These are phyloP conservation scores for Lactifluus piperatus DNA, from an alignment of 768 basidiomycete genomes.

Conservation along the genomic window DNA sequence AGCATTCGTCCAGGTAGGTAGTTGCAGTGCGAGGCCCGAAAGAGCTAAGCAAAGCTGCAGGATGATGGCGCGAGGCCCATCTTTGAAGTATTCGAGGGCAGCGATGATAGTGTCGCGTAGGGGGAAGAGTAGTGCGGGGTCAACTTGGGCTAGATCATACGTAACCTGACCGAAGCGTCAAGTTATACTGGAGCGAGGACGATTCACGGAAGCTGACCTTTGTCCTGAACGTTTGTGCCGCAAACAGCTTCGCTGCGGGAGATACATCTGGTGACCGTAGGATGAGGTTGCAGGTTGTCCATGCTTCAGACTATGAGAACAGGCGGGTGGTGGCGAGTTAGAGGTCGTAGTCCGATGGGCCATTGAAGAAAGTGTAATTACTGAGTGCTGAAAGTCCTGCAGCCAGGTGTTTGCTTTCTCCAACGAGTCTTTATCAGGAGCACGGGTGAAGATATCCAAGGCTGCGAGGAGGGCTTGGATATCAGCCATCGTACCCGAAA, in stretches of 20 bases:
- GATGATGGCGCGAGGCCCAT: constrained; percentile 76
- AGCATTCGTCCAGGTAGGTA: constrained; percentile 76
- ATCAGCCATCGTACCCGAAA: constrained; percentile 44
- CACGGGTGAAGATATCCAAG: constrained; percentile 68
- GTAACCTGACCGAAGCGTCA: constrained; percentile 57
- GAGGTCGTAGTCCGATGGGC: constrained; percentile 46
- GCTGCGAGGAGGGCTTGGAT: constrained; percentile 68
- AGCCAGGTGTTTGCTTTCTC: constrained; percentile 92
- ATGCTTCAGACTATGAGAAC: constrained; percentile 86
- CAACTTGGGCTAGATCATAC: constrained; percentile 89
- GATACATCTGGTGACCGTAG: constrained; percentile 75
- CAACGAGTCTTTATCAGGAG: constrained; percentile 75
- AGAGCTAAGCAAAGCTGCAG: constrained; percentile 87
- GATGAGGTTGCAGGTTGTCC: constrained; percentile 90
- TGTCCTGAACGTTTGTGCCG: constrained; percentile 90
- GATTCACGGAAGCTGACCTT: constrained; percentile 58
- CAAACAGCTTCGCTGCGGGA: constrained; percentile 78
- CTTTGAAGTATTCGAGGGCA: constrained; percentile 61
- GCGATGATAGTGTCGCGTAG: constrained; percentile 81
- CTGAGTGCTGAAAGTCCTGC: constrained; percentile 98
- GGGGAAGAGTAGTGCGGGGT: constrained; percentile 57
- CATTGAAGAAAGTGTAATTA: constrained; percentile 77
- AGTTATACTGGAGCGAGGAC: not conserved
- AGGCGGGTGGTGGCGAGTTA: constrained; percentile 52
- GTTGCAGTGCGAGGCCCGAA: constrained; percentile 84